Conservation (phyloP, 2,329 filamentous ascomycete genomes). For the Orbilia javanica region DNA sequence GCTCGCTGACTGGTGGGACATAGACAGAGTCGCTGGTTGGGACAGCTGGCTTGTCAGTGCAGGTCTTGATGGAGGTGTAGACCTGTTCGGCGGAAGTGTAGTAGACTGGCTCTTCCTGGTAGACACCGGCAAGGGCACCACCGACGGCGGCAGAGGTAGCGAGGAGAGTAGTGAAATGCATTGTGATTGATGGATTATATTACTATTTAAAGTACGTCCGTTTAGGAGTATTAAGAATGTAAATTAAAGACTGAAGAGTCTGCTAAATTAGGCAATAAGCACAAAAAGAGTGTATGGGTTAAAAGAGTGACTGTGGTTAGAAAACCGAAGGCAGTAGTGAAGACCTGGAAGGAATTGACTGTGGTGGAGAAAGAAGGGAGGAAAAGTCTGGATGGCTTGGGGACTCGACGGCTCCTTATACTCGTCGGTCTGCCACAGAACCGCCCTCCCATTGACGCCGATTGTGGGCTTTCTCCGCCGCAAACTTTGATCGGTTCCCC, state of each 20-base stretch:
- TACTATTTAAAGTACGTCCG: conserved; percentile 52
- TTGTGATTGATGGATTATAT: conserved; percentile 51
- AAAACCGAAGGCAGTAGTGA: conserved; percentile 56
- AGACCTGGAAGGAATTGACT: conserved; percentile 59
- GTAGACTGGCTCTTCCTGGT: conserved; percentile 54
- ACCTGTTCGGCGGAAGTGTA: conserved; percentile 37
- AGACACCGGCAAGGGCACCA: conserved; percentile 45
- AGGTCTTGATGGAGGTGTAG: conserved; percentile 53
- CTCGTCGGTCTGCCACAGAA: too few species aligned
- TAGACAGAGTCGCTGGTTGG: conserved; percentile 31
- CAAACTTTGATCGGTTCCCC: conserved; percentile 42
- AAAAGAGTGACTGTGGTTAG: conserved; percentile 59
- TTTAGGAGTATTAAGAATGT: conserved; percentile 58
- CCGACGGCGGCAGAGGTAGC: conserved; percentile 51
- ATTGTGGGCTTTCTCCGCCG: conserved; percentile 33
- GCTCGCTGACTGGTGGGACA: conserved; percentile 13
- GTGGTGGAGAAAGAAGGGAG: conserved; percentile 57
- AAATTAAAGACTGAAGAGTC: conserved; percentile 50
- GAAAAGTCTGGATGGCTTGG: conserved; percentile 42
- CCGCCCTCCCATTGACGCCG: conserved; percentile 35
- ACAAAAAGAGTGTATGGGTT: conserved; percentile 54
- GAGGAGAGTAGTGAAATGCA: conserved; percentile 55
- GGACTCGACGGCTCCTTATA: conserved; percentile 57
- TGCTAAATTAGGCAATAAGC: conserved; percentile 43
- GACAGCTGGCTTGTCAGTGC: conserved; percentile 29